Base-by-base conservation (phyloP, 1,284 basidiomycete genomes). In the Porodaedalea pini region DNA sequence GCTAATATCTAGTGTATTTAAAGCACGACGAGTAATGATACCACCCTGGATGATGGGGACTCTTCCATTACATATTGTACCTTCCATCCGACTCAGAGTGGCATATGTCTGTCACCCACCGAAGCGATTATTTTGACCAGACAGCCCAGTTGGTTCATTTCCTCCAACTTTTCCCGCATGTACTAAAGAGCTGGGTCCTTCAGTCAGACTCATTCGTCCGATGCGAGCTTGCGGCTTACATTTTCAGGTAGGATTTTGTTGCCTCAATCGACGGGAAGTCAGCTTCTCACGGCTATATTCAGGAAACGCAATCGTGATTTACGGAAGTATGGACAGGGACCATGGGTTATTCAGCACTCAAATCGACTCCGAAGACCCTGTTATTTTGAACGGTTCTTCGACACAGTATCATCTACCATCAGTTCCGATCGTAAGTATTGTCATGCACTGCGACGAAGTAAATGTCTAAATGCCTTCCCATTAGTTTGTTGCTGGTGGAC, bases 1-100 rank as follows among this genome's bases (percentile, higher is more conserved):
- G 40, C 40, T 43, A 43, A 5, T 4, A 17, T n/a, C 23, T 4
- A 17, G 17, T 5, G n/a, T 43, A n/a, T 43, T 7, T 21, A 6
- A 7, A 43, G 40, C 23, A 43, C 40, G 7, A n/a, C 6, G 5
- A 43, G 23, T 4, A 6, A 5, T 43, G 15, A 5, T 17, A n/a
- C 15, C 23, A n/a, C 15, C 17, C 15, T 43, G 15, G 40, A 43
- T 43, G 40, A 43, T 43, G 5, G n/a, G 40, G 40, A 43, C 15
- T 43, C 40, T 43, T 43, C 40, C 17, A 43, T 43, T 21, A 43
- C 40, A n/a, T 43, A 43, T n/a, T n/a, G n/a, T n/a, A n/a, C n/a
- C 23, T 43, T 17, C 40, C 40, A 6, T 43, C 40, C 15, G 17
- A 7, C 7, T 43, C 40, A 6, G 17, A n/a, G 15, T 43, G 40